Evolutionary conservation across 208 protist genomes (phyloP).

Genomic region (Angomonas ambiguus): DNA sequence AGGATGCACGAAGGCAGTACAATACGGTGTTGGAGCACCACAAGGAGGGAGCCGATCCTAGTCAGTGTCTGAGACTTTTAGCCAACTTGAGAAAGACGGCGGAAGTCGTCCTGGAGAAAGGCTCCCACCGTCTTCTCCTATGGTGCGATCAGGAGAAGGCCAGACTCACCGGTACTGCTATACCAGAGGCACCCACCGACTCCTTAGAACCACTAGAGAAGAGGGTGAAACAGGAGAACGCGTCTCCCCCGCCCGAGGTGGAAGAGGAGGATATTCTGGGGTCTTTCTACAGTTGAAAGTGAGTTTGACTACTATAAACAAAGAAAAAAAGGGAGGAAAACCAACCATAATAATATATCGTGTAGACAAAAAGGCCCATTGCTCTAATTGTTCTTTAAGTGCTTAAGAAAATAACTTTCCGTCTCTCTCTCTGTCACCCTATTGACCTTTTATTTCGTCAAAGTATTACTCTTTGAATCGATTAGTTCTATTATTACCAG

Average conservation of each 20-base stretch:
- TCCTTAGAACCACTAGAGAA: not conserved
- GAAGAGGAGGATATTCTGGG: slow-evolving; percentile 32
- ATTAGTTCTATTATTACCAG: not conserved
- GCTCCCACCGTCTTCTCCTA: slow-evolving; percentile 24
- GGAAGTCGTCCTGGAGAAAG: slow-evolving; percentile 36
- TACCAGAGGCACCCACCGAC: slow-evolving; percentile 8
- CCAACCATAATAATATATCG: not conserved
- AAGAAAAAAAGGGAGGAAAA: slow-evolving; percentile 1
- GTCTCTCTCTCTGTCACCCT: not conserved
- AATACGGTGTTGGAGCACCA: slow-evolving; percentile 14
- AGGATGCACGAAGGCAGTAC: slow-evolving; percentile 57
- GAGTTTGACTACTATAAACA: slow-evolving; percentile 5
- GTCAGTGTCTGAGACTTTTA: slow-evolving; percentile 19
- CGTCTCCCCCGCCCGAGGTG: not conserved
- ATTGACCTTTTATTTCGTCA: not conserved
- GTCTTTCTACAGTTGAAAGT: slow-evolving; percentile 18
- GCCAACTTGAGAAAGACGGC: slow-evolving; percentile 37
- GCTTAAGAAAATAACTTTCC: not conserved
- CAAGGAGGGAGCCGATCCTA: slow-evolving; percentile 15
- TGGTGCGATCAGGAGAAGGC: slow-evolving; percentile 61
- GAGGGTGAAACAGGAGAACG: slow-evolving; percentile 28
- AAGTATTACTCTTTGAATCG: not conserved
- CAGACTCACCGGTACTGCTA: slow-evolving; percentile 29
- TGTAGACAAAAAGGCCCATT: not conserved
- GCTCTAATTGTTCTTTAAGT: not conserved